Evolutionary conservation across 352 stramenopile genomes (phyloP).

Genomic region (Pythium diclinum): DNA sequence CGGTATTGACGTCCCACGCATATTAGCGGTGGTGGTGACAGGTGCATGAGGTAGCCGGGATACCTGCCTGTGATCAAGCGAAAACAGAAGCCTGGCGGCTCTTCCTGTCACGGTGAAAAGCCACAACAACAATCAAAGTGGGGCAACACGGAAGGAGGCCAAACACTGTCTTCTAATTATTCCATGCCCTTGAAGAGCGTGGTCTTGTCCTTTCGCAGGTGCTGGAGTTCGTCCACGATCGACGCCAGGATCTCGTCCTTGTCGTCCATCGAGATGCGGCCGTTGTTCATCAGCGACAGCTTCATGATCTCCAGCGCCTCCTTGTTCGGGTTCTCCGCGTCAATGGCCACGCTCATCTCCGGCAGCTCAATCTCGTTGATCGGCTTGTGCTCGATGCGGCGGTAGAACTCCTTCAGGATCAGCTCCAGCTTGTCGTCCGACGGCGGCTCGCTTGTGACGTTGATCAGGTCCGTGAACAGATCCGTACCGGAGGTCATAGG

Average conservation of each 20-base stretch:
- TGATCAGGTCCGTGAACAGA: conserved; percentile 79
- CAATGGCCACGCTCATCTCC: conserved; percentile 65
- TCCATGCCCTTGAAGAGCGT: conserved; percentile 79
- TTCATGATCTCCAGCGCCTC: conserved; percentile 88
- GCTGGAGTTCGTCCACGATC: conserved; percentile 78
- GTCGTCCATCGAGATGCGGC: conserved; percentile 84
- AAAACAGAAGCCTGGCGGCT: not conserved
- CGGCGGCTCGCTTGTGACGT: conserved; percentile 56
- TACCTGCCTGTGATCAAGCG: too few relatives aligned
- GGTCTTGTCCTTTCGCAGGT: conserved; percentile 84
- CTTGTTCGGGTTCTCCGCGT: conserved; percentile 65
- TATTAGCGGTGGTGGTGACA: too few relatives aligned
- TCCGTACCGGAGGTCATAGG: conserved; percentile 72
- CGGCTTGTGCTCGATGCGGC: conserved; percentile 72
- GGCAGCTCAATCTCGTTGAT: conserved; percentile 72
- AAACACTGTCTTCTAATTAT: conserved; percentile 24
- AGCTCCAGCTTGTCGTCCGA: conserved; percentile 63
- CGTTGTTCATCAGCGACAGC: conserved; percentile 87
- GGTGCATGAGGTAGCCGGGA: too few relatives aligned
- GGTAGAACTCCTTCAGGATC: conserved; percentile 69
- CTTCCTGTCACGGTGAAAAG: not conserved
- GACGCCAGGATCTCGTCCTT: conserved; percentile 85
- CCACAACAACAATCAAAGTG: not conserved
- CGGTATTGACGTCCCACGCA: not conserved
- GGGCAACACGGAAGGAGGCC: not conserved